A percentile compares a stretch with the other conserved stretches of the same genome.
Conservation (phyloP, 148 eudicot genomes). For the Dianthus caryophyllus region DNA sequence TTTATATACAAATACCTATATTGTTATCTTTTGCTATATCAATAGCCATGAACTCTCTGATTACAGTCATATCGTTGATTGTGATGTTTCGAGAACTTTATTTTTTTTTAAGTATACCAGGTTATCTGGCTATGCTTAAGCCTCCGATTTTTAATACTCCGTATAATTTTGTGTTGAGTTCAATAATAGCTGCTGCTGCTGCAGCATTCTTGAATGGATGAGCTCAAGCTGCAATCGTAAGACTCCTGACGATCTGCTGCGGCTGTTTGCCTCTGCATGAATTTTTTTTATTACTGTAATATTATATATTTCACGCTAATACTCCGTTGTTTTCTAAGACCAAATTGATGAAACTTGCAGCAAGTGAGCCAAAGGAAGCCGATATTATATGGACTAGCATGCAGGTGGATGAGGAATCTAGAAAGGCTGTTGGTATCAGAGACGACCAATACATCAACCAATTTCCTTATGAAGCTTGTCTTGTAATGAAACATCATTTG, state of each 20-base stretch:
- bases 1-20: neutral
- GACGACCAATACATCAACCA: constrained; percentile 85
- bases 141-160: neutral
- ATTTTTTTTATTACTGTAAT: neutral
- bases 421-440: constrained; percentile 72
- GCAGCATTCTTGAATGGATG: neutral
- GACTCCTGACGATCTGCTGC: constrained; percentile 9
- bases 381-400: constrained; percentile 92
- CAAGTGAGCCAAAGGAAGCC: constrained; percentile 81
- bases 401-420: constrained; percentile 90
- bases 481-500: constrained; percentile 96
- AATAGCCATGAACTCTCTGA: neutral
- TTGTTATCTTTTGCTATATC: neutral
- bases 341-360: constrained; percentile 38
- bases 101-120: neutral
- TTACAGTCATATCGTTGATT: neutral
- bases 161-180: constrained; percentile 1
- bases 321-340: neutral
- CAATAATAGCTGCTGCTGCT: neutral
- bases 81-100: neutral
- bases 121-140: neutral
- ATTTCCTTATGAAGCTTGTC: constrained; percentile 93
- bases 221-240: neutral
- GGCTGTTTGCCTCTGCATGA: neutral
- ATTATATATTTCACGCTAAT: neutral